phyloP scores from a whole-genome alignment of 225 moss, liverwort and hornwort genomes.

The Physcomitrium patens region DNA sequence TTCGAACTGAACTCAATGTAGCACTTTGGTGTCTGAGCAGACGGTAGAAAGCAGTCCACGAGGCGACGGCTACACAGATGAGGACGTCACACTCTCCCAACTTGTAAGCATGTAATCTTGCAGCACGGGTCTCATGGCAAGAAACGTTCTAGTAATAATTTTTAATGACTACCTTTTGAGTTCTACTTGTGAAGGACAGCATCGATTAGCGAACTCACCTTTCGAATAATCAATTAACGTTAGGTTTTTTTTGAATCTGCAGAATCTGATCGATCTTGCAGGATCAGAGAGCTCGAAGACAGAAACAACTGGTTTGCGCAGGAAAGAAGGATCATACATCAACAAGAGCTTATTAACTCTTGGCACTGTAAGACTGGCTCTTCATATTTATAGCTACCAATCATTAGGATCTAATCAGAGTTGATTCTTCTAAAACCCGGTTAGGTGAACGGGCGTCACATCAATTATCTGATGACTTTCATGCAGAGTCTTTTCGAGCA shows the following conservation, averaged over 20 bases:
- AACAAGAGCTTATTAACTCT: slow-evolving; percentile 96
- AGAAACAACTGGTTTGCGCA: slow-evolving; percentile 90
- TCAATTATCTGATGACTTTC: slow-evolving; percentile 22
- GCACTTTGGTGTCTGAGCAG: slow-evolving; percentile 42
- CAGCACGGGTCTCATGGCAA: background rate
- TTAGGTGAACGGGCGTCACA: slow-evolving; percentile 1
- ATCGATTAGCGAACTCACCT: background rate
- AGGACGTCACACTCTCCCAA: slow-evolving; percentile 94
- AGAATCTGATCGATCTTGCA: slow-evolving; percentile 98
- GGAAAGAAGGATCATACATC: slow-evolving; percentile 96
- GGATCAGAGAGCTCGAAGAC: slow-evolving; percentile 99
- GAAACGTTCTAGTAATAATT: slow-evolving; percentile 6
- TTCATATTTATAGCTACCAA: slow-evolving; percentile 6
- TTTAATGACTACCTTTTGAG: slow-evolving; percentile 10
- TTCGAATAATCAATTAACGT: slow-evolving; percentile 24
- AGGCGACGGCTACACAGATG: slow-evolving; percentile 92
- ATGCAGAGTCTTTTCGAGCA: slow-evolving; percentile 1
- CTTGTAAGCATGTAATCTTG: slow-evolving; percentile 55
- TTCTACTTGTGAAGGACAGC: slow-evolving; percentile 10
- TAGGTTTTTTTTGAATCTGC: slow-evolving; percentile 39
- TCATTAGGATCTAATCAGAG: background rate
- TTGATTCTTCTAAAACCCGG: slow-evolving; percentile 5
- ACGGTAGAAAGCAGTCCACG: slow-evolving; percentile 97
- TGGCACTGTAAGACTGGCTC: slow-evolving; percentile 74
- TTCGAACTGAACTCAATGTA: slow-evolving; percentile 8